Evolutionary conservation across 2,329 filamentous ascomycete species (phyloP).

Genomic region (Karstenula rhodostoma): DNA sequence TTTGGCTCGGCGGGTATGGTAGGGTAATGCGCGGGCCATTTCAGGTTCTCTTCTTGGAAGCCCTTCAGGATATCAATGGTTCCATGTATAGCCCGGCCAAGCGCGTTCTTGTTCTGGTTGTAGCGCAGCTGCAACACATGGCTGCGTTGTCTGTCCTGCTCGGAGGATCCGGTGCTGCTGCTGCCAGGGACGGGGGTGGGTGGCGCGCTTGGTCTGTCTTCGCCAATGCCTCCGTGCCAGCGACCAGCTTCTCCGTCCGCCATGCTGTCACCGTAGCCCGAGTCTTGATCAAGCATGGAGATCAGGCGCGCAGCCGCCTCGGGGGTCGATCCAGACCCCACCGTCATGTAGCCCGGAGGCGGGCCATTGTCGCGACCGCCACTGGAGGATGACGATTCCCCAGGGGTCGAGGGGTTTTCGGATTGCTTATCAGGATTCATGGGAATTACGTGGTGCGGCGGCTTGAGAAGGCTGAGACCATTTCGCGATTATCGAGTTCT

Average conservation of each 20-base stretch:
- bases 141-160: slow-evolving; percentile 73
- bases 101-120: slow-evolving; percentile 86
- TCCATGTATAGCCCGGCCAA: slow-evolving; percentile 86
- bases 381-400: slow-evolving; percentile 33
- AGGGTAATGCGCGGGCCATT: slow-evolving; percentile 96
- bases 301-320: slow-evolving; percentile 83
- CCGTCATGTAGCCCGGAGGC: slow-evolving; percentile 76
- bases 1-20: slow-evolving; percentile 69
- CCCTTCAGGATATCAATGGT: slow-evolving; percentile 84
- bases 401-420: slow-evolving; percentile 32
- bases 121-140: slow-evolving; percentile 94
- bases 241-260: slow-evolving; percentile 66
- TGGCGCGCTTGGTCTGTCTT: slow-evolving; percentile 65
- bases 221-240: slow-evolving; percentile 65
- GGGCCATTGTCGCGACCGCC: slow-evolving; percentile 35
- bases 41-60: slow-evolving; percentile 86
- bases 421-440: slow-evolving; percentile 42
- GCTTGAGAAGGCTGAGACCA: slow-evolving; percentile 32
- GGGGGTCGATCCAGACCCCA: slow-evolving; percentile 82
- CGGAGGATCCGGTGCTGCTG: slow-evolving; percentile 59
- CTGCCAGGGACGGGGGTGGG: slow-evolving; percentile 63
- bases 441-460: slow-evolving; percentile 32
- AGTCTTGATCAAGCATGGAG: slow-evolving; percentile 83
- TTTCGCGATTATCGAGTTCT: slow-evolving; percentile 34
- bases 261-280: slow-evolving; percentile 87